Conservation (phyloP, 345 rosid species). For the Luvunga scandens region DNA sequence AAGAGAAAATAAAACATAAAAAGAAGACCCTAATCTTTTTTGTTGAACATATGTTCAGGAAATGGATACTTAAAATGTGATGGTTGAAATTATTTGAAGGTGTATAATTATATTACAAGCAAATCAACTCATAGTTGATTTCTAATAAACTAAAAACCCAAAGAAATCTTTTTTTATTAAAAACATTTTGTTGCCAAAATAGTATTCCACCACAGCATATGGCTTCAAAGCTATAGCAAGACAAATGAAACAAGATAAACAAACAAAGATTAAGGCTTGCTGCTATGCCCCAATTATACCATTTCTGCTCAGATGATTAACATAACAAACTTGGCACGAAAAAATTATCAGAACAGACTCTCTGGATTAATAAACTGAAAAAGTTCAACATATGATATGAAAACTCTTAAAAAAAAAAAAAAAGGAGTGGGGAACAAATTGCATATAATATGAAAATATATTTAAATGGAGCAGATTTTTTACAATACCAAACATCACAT, state of each 20-base stretch:
- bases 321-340: not conserved
- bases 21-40: too few species aligned
- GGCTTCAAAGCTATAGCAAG: too few species aligned
- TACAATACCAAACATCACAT: conserved; percentile 11
- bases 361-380: too few species aligned
- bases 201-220: too few species aligned
- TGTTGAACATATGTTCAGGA: too few species aligned
- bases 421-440: not conserved
- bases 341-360: too few species aligned
- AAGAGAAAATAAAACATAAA: too few species aligned
- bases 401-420: too few species aligned
- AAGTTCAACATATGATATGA: too few species aligned
- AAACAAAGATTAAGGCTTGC: not conserved
- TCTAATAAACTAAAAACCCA: not conserved
- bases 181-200: too few species aligned
- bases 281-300: not conserved
- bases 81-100: not conserved
- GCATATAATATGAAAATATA: not conserved
- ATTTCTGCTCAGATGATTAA: not conserved
- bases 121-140: not conserved
- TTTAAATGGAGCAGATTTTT: not conserved
- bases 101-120: not conserved
- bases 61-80: too few species aligned
- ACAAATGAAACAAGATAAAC: not conserved
- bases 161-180: not conserved